phyloP scores from a whole-genome alignment of 768 basidiomycete genomes.

The Mycena rosella region DNA sequence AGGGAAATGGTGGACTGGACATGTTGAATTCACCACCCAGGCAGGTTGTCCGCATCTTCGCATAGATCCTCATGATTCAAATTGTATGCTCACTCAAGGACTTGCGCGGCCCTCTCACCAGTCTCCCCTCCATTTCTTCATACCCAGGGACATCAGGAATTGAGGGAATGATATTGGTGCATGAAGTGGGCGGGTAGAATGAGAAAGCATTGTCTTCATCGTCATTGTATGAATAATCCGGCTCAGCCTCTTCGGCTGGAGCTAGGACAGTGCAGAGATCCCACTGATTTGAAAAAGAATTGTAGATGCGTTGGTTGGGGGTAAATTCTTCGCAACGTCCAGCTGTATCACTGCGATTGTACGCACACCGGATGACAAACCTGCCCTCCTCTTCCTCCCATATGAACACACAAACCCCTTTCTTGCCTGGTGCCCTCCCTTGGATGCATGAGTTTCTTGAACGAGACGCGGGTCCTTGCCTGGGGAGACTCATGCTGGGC shows the following conservation, averaged over 20 bases:
- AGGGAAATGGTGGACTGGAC: background rate
- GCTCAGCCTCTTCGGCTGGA: conserved; percentile 20
- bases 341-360: conserved; percentile 16
- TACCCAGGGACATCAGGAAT: conserved; percentile 30
- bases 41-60: conserved; percentile 15
- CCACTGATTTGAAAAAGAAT: conserved; percentile 31
- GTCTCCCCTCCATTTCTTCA: conserved; percentile 23
- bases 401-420: conserved; percentile 28
- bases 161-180: conserved; percentile 14
- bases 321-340: conserved; percentile 33
- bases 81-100: conserved; percentile 23
- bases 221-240: conserved; percentile 5
- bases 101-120: conserved; percentile 21
- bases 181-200: conserved; percentile 2
- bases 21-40: conserved; percentile 17
- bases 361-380: conserved; percentile 29
- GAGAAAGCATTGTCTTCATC: conserved; percentile 19
- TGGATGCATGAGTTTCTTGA: conserved; percentile 17
- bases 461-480: conserved; percentile 17
- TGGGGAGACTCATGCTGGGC: conserved; percentile 16
- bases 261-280: conserved; percentile 31
- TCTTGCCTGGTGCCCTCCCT: conserved; percentile 28
- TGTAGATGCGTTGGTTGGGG: conserved; percentile 27
- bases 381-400: conserved; percentile 33
- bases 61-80: conserved; percentile 7